Percentiles rank a stretch among this genome's conserved stretches.
phyloP scores from a whole-genome alignment of 106 monocot species.

The Posidonia australis region DNA sequence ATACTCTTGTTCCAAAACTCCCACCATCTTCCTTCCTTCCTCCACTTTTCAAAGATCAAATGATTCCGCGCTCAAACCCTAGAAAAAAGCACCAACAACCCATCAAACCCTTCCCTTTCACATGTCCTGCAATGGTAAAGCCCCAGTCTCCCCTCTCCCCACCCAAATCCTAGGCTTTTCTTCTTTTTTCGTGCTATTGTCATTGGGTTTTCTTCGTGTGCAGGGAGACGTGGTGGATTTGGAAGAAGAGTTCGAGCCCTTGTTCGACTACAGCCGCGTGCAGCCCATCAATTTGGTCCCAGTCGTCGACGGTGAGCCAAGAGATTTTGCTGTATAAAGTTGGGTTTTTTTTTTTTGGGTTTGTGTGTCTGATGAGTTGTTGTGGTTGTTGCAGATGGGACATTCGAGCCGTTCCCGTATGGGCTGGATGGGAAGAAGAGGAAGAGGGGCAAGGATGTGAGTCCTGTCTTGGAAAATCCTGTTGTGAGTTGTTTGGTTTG shows the following conservation, averaged over 20 bases:
- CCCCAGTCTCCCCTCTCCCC: background rate
- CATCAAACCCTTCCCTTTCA: no score
- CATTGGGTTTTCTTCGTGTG: background rate
- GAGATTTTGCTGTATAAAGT: background rate
- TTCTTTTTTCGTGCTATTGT: background rate
- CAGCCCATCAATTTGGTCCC: slow-evolving; percentile 34
- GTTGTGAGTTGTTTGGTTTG: no score
- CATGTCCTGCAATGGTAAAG: no score
- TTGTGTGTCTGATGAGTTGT: background rate
- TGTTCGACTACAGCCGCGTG: slow-evolving; percentile 84
- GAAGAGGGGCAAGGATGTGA: slow-evolving; percentile 2
- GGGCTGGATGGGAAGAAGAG: slow-evolving; percentile 9
- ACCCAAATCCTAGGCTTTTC: background rate
- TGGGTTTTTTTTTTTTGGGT: background rate
- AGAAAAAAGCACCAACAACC: no score
- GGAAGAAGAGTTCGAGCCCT: slow-evolving; percentile 58
- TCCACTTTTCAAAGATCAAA: no score
- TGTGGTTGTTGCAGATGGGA: slow-evolving; percentile 20
- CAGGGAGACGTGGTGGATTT: background rate
- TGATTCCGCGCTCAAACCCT: no score
- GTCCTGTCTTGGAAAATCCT: background rate
- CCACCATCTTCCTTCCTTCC: no score
- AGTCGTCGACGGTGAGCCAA: slow-evolving; percentile 26
- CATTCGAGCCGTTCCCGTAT: slow-evolving; percentile 3
- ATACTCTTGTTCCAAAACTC: no score